Percentiles rank a stretch among this genome's conserved stretches.
These are phyloP conservation scores for Panaeolus cyanescens DNA, from an alignment of 768 basidiomycete genomes.

Conservation along the genomic window DNA sequence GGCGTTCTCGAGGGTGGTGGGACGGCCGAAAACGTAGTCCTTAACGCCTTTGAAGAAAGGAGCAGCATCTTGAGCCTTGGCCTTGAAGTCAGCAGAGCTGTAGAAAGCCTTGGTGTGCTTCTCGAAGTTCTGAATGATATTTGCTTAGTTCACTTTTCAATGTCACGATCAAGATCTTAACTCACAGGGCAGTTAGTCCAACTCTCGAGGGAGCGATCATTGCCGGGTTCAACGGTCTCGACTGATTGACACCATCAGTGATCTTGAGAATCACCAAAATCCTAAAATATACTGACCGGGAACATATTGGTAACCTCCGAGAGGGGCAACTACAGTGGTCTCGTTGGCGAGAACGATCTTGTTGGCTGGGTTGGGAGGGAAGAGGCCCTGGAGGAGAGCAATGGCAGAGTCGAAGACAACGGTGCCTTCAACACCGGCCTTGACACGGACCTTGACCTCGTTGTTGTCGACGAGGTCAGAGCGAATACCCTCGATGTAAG, in stretches of 20 bases:
- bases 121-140: slow-evolving; percentile 53
- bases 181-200: slow-evolving; percentile 64
- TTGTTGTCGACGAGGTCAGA: slow-evolving; percentile 71
- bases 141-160: not conserved
- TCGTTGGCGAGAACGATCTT: slow-evolving; percentile 80
- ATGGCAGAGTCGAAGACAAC: slow-evolving; percentile 87
- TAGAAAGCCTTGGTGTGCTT: slow-evolving; percentile 65
- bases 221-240: slow-evolving; percentile 84
- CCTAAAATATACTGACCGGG: slow-evolving; percentile 47
- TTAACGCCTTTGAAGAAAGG: slow-evolving; percentile 67
- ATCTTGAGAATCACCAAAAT: not conserved
- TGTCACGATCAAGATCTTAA: not conserved
- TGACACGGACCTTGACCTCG: slow-evolving; percentile 76
- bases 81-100: slow-evolving; percentile 66
- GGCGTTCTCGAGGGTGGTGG: slow-evolving; percentile 67
- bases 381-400: slow-evolving; percentile 83
- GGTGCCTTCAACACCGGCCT: slow-evolving; percentile 83
- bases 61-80: slow-evolving; percentile 51
- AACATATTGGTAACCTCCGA: slow-evolving; percentile 86
- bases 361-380: slow-evolving; percentile 77
- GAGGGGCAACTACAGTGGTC: slow-evolving; percentile 67
- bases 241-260: slow-evolving; percentile 39
- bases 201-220: slow-evolving; percentile 82
- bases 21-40: slow-evolving; percentile 74
- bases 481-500: slow-evolving; percentile 67